Percentiles rank a stretch among this genome's conserved stretches.
Conservation (phyloP, 257 asterid genomes). For the Leptodermis oblonga region DNA sequence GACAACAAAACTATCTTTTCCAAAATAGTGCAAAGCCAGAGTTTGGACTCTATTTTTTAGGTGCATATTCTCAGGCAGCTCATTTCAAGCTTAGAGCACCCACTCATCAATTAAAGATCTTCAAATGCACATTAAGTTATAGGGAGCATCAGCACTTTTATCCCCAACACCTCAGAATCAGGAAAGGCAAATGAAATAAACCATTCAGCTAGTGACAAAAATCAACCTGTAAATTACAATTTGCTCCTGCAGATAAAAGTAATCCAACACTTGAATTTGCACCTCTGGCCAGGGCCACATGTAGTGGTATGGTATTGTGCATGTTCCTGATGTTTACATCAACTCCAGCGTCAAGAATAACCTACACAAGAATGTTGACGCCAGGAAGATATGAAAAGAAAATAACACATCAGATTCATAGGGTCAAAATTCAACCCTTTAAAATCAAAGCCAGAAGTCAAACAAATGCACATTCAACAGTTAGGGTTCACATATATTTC, state of each 20-base stretch:
- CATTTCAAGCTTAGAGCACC: background rate
- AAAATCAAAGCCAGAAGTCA: conserved; percentile 4
- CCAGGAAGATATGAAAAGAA: background rate
- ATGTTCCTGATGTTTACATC: conserved; percentile 85
- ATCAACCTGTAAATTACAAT: conserved; percentile 85
- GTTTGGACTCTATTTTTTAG: background rate
- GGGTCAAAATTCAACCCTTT: background rate
- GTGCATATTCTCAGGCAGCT: background rate
- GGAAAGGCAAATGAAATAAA: background rate
- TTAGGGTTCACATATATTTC: background rate
- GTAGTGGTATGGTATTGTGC: conserved; percentile 88
- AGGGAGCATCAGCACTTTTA: background rate
- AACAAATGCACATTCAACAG: background rate
- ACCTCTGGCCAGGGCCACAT: conserved; percentile 98
- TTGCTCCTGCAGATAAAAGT: conserved; percentile 93
- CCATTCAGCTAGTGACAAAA: background rate
- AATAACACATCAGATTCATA: background rate
- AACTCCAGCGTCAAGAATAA: conserved; percentile 91
- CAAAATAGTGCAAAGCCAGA: background rate
- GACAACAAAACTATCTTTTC: background rate
- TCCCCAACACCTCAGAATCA: background rate
- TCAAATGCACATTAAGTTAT: background rate
- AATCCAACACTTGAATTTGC: conserved; percentile 91
- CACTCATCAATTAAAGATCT: background rate
- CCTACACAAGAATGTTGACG: conserved; percentile 36